Percentiles rank a stretch among this genome's conserved stretches.
These are phyloP conservation scores for Spathaspora arborariae DNA, from an alignment of 805 yeast genomes.

Conservation along the genomic window DNA sequence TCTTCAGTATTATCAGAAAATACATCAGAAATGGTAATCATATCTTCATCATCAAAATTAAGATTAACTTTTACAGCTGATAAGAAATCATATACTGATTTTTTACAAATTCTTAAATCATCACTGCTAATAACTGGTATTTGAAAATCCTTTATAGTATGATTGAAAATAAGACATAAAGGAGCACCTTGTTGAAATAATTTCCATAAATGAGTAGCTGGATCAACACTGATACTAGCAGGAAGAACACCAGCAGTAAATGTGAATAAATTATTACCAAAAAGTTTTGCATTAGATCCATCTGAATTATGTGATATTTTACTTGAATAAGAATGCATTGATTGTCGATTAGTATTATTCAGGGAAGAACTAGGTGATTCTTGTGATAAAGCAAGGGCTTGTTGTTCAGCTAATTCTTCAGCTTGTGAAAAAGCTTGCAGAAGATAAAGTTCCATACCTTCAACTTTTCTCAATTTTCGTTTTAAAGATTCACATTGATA, in stretches of 20 bases:
- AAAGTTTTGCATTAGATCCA: conserved; percentile 10
- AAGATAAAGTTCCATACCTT: conserved; percentile 67
- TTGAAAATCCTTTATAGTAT: conserved; percentile 43
- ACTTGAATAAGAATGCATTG: not conserved
- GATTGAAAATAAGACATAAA: conserved; percentile 78
- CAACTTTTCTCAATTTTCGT: conserved; percentile 51
- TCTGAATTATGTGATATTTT: not conserved
- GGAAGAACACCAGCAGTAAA: conserved; percentile 78
- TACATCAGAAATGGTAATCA: conserved; percentile 87
- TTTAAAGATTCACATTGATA: conserved; percentile 60
- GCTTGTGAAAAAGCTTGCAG: conserved; percentile 62
- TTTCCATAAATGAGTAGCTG: conserved; percentile 87
- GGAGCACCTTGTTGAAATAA: conserved; percentile 92
- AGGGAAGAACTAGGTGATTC: conserved; percentile 12
- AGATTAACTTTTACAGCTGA: conserved; percentile 79
- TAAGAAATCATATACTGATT: conserved; percentile 84
- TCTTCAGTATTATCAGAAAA: conserved; percentile 80
- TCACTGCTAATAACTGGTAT: conserved; percentile 67
- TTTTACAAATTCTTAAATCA: conserved; percentile 80
- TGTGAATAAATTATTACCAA: conserved; percentile 45
- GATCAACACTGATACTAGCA: conserved; percentile 74
- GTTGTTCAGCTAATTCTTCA: conserved; percentile 69
- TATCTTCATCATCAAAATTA: conserved; percentile 70
- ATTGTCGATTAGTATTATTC: not conserved
- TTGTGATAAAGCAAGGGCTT: conserved; percentile 51